Evolutionary conservation across 2,329 filamentous ascomycete genomes (phyloP).

Genomic region (Scytalidium lignicola): DNA sequence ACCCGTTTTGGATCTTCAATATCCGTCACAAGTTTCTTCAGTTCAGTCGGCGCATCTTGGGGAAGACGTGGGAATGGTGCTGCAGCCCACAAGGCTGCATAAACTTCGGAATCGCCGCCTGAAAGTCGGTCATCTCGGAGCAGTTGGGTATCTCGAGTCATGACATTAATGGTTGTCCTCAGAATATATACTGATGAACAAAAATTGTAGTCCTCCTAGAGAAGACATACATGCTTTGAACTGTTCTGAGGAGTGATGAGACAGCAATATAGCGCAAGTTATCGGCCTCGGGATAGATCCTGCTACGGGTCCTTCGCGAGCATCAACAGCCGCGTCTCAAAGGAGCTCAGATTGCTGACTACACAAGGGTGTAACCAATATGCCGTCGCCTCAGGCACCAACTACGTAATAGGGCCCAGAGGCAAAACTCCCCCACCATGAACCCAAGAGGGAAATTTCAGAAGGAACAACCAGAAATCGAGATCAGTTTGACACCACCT

Average conservation of each 20-base stretch:
- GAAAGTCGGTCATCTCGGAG: conserved; percentile 16
- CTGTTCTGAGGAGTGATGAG: neutral
- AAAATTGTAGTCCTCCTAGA: neutral
- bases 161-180: conserved; percentile 33
- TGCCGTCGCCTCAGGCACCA: neutral
- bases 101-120: conserved; percentile 28
- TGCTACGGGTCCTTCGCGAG: neutral
- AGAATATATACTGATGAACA: neutral
- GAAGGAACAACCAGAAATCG: neutral
- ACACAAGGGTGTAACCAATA: neutral
- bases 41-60: conserved; percentile 52
- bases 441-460: neutral
- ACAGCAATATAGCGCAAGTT: neutral
- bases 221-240: neutral
- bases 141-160: conserved; percentile 41
- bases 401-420: neutral
- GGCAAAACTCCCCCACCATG: neutral
- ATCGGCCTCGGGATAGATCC: neutral
- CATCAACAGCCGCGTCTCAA: neutral
- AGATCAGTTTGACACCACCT: neutral
- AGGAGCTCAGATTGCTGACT: neutral
- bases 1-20: conserved; percentile 57
- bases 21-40: conserved; percentile 49
- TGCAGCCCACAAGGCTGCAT: conserved; percentile 57
- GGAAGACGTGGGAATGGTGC: conserved; percentile 56